Evolutionary conservation across 2,329 filamentous ascomycete genomes (phyloP).

Genomic region (Mollisia scopiformis): DNA sequence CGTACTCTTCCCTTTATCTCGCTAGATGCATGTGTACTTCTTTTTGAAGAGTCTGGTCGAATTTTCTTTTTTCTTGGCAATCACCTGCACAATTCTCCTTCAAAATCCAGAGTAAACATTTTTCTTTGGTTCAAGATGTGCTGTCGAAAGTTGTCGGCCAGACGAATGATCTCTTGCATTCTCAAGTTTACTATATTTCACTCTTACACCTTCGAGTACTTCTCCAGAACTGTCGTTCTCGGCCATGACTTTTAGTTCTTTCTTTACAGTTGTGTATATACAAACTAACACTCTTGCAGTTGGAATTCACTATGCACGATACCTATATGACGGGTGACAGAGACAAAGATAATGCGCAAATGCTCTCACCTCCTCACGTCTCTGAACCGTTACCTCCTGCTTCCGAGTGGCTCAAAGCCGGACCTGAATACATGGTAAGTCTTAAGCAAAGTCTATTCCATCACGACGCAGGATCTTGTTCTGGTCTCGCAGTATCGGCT

Average conservation of each 20-base stretch:
- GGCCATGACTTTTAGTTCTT: too few relatives aligned
- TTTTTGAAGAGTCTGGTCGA: too few relatives aligned
- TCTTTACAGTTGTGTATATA: too few relatives aligned
- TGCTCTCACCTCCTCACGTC: conserved; percentile 20
- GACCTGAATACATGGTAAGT: conserved; percentile 46
- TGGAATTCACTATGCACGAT: conserved; percentile 25
- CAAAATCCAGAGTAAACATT: too few relatives aligned
- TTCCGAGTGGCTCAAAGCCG: conserved; percentile 63
- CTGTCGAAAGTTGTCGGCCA: too few relatives aligned
- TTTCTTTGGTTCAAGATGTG: not conserved
- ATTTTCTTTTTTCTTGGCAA: too few relatives aligned
- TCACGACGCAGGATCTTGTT: not conserved
- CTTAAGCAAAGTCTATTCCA: too few relatives aligned
- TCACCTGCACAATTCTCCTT: too few relatives aligned
- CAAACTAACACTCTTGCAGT: conserved; percentile 15
- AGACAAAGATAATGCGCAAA: conserved; percentile 8
- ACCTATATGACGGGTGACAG: conserved; percentile 24
- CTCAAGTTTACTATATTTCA: too few relatives aligned
- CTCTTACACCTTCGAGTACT: too few relatives aligned
- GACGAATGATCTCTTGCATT: too few relatives aligned
- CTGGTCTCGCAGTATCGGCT: not conserved
- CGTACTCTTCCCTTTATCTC: conserved; percentile 12
- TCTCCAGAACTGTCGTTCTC: too few relatives aligned
- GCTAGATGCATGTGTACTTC: not conserved
- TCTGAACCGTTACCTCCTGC: conserved; percentile 28